Evolutionary conservation across 2,329 filamentous ascomycete genomes (phyloP).

Genomic region (Aspergillus sergii): DNA sequence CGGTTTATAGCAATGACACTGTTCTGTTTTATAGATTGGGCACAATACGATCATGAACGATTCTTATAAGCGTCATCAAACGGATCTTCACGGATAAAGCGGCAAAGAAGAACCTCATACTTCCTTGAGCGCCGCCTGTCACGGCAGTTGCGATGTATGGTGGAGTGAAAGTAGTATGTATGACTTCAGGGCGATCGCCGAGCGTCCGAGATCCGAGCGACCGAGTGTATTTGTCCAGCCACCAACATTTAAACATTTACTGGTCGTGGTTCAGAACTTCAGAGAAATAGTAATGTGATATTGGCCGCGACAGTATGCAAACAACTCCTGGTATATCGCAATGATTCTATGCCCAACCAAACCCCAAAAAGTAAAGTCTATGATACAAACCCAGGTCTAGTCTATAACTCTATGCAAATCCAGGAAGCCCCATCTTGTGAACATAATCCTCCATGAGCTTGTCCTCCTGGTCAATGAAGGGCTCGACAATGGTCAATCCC

Average conservation of each 20-base stretch:
- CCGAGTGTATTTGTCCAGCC: not conserved
- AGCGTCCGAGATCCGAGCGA: not conserved
- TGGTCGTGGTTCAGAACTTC: not conserved
- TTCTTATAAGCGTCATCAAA: too few relatives aligned
- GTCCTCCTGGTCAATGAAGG: constrained; percentile 22
- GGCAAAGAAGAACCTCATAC: not conserved
- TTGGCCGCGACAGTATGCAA: not conserved
- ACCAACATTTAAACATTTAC: not conserved
- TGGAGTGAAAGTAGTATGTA: not conserved
- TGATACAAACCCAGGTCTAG: not conserved
- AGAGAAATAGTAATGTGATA: not conserved
- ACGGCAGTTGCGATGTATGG: not conserved
- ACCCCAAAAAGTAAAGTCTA: not conserved
- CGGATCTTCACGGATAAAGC: not conserved
- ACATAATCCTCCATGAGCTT: constrained; percentile 20
- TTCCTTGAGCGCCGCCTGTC: not conserved
- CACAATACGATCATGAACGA: not conserved
- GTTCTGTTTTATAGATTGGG: too few relatives aligned
- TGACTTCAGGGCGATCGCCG: not conserved
- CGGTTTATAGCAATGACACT: not conserved
- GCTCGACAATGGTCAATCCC: constrained; percentile 54
- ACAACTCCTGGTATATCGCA: not conserved
- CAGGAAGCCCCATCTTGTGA: constrained; percentile 19
- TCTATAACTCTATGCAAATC: constrained; percentile 15
- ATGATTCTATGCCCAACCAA: not conserved